A percentile compares a stretch with the other conserved stretches of the same genome.
phyloP scores from a whole-genome alignment of 208 protist species.

The Trypanosoma scelopori region DNA sequence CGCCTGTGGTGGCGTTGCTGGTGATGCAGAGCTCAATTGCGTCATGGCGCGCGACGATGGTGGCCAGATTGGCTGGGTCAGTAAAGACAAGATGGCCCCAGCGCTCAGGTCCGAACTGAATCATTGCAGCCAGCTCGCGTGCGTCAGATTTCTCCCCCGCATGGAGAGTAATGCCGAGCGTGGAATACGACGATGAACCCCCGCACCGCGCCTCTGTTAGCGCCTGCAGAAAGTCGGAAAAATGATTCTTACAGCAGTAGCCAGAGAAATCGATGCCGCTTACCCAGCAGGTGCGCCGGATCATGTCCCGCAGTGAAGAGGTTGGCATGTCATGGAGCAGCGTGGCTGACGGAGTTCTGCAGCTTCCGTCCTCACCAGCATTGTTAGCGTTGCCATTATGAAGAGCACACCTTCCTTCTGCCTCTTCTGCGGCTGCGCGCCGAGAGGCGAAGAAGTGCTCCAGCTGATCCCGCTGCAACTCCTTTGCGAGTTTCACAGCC shows the following conservation, averaged over 20 bases:
- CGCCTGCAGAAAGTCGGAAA: slow-evolving; percentile 42
- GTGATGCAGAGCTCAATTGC: slow-evolving; percentile 86
- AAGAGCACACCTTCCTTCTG: not conserved
- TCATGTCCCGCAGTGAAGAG: not conserved
- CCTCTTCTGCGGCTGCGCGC: not conserved
- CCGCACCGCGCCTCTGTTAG: slow-evolving; percentile 33
- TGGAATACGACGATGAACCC: not conserved
- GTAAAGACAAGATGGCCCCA: slow-evolving; percentile 87
- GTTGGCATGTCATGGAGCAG: too few species aligned
- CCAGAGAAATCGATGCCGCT: slow-evolving; percentile 86
- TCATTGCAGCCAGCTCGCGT: slow-evolving; percentile 64
- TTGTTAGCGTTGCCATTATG: not conserved
- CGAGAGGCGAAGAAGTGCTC: slow-evolving; percentile 29
- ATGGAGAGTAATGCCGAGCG: slow-evolving; percentile 70
- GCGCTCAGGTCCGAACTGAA: slow-evolving; percentile 57
- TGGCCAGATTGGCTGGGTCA: slow-evolving; percentile 28
- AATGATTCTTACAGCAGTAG: slow-evolving; percentile 82
- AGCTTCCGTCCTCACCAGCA: not conserved
- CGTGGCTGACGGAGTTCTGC: not conserved
- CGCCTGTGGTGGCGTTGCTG: slow-evolving; percentile 77
- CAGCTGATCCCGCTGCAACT: slow-evolving; percentile 47
- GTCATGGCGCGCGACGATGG: slow-evolving; percentile 43
- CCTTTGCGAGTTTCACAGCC: slow-evolving; percentile 44
- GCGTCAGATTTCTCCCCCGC: slow-evolving; percentile 77
- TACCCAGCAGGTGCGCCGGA: slow-evolving; percentile 71